These are phyloP conservation scores for Stephania yunnanensis DNA, from an alignment of 164 flowering plant genomes.

Conservation along the genomic window DNA sequence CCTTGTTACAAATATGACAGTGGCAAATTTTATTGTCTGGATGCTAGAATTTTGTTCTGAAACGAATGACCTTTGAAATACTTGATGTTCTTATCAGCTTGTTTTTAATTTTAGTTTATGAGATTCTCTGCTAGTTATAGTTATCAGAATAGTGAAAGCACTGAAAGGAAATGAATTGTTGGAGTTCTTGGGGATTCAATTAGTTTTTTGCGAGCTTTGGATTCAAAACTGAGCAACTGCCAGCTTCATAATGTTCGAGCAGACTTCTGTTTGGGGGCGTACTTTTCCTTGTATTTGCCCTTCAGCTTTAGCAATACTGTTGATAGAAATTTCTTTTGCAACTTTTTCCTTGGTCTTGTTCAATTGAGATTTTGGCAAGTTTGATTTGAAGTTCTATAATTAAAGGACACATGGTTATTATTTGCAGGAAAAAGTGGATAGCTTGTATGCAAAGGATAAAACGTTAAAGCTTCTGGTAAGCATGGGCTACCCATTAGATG, in stretches of 20 bases:
- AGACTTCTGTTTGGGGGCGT: no score
- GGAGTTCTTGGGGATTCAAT: no score
- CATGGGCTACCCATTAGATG: constrained; percentile 59
- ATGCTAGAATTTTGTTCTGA: neutral
- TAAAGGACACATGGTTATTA: neutral
- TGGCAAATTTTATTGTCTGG: neutral
- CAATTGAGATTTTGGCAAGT: neutral
- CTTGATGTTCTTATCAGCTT: neutral
- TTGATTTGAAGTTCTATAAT: constrained; percentile 2
- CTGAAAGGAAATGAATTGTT: no score
- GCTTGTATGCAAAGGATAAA: constrained; percentile 31
- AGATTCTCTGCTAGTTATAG: neutral
- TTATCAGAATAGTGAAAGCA: no score
- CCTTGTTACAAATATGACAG: neutral
- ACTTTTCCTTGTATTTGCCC: no score
- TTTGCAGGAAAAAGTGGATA: constrained; percentile 34
- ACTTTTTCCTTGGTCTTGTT: neutral
- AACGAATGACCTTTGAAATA: neutral
- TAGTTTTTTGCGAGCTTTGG: no score
- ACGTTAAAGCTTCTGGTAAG: constrained; percentile 33
- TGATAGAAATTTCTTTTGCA: neutral
- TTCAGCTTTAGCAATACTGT: no score
- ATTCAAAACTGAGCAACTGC: no score
- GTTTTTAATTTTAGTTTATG: neutral
- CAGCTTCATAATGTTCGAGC: no score